These are phyloP conservation scores for Nitzschia putrida DNA, from an alignment of 108 stramenopile genomes.

Conservation along the genomic window DNA sequence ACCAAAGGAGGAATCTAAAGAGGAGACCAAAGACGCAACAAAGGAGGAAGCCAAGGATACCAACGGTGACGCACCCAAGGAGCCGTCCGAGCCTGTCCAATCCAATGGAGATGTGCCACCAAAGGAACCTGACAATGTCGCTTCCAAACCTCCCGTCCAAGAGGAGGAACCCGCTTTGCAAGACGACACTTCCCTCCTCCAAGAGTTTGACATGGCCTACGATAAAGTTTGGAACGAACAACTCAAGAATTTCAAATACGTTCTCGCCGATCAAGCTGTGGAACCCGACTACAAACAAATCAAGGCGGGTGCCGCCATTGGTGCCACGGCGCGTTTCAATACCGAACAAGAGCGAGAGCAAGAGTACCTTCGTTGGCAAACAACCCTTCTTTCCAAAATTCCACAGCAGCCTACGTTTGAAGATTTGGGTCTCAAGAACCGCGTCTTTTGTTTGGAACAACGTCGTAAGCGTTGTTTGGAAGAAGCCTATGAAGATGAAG, in stretches of 20 bases:
- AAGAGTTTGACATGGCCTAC: slow-evolving; percentile 41
- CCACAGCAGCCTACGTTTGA: slow-evolving; percentile 74
- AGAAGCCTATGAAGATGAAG: slow-evolving; percentile 26
- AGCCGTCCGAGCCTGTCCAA: slow-evolving; percentile 1
- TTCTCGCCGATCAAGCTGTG: slow-evolving; percentile 9
- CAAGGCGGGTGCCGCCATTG: slow-evolving; percentile 37
- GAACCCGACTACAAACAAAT: slow-evolving; percentile 31
- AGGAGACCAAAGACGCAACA: not conserved
- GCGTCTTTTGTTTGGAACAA: slow-evolving; percentile 64
- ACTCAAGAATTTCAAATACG: slow-evolving; percentile 25
- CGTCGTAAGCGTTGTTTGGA: slow-evolving; percentile 44
- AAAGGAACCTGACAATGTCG: not conserved
- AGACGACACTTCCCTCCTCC: slow-evolving; percentile 7
- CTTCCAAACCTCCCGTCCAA: not conserved
- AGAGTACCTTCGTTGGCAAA: slow-evolving; percentile 70
- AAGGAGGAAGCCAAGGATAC: not conserved
- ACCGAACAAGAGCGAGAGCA: slow-evolving; percentile 45
- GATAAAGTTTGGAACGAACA: slow-evolving; percentile 32
- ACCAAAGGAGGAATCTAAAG: not conserved
- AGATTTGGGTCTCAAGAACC: slow-evolving; percentile 59
- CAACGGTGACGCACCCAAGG: not conserved
- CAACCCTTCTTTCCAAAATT: slow-evolving; percentile 54
- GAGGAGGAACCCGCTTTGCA: not conserved
- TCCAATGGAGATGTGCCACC: not conserved
- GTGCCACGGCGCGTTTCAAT: slow-evolving; percentile 32